Evolutionary conservation across 2,329 filamentous ascomycete genomes (phyloP).

Genomic region (Chaetomium olivaceum): DNA sequence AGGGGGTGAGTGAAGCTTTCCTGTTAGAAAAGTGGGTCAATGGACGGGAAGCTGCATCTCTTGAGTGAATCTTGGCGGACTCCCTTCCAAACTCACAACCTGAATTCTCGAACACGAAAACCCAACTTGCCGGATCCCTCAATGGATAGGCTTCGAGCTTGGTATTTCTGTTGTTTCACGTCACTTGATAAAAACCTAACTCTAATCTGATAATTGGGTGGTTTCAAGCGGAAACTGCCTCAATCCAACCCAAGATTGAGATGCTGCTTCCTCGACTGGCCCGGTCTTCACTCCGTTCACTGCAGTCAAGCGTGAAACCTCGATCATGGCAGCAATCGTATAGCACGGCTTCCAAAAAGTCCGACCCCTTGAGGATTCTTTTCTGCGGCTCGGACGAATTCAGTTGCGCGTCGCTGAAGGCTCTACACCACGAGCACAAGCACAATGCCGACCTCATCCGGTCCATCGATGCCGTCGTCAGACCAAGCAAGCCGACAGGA

Average conservation of each 20-base stretch:
- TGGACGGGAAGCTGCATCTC: background rate
- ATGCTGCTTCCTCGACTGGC: constrained; percentile 5
- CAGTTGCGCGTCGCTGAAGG: constrained; percentile 74
- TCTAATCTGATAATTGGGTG: background rate
- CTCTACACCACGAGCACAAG: constrained; percentile 63
- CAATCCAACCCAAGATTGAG: background rate
- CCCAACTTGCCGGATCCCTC: background rate
- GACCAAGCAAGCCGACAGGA: constrained; percentile 75
- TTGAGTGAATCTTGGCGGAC: constrained; percentile 3
- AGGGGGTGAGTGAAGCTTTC: no score
- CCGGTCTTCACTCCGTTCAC: constrained; percentile 1
- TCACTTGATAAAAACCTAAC: background rate
- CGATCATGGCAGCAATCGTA: constrained; percentile 7
- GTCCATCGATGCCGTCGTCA: constrained; percentile 83
- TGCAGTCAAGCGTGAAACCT: constrained; percentile 1
- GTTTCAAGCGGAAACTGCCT: background rate
- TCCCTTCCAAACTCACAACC: background rate
- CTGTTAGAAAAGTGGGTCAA: constrained; percentile 4
- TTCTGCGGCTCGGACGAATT: constrained; percentile 95
- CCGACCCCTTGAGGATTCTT: constrained; percentile 74
- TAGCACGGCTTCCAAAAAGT: constrained; percentile 16
- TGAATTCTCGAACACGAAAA: background rate
- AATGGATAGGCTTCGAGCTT: background rate
- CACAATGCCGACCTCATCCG: constrained; percentile 57
- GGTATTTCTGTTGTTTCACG: background rate